These are phyloP conservation scores for Davidsoniella eucalypti DNA, from an alignment of 2,329 filamentous ascomycete species.

Conservation along the genomic window DNA sequence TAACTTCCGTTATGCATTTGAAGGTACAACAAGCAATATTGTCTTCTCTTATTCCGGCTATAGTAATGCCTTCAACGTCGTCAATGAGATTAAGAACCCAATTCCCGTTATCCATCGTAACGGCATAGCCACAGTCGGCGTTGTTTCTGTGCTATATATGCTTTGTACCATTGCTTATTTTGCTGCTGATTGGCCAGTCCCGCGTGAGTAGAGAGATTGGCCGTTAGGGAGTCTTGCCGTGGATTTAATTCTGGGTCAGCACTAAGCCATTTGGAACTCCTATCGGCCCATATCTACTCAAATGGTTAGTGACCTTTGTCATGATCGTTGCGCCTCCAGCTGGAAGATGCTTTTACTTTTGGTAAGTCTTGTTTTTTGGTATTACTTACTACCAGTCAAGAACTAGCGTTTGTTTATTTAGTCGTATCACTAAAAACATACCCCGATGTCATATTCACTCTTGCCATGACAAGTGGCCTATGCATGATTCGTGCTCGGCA, in stretches of 20 bases:
- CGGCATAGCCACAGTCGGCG: conserved; percentile 31
- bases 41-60: conserved; percentile 42
- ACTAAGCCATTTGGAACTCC: conserved; percentile 48
- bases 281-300: conserved; percentile 39
- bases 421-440: conserved; percentile 44
- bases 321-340: conserved; percentile 45
- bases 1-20: conserved; percentile 24
- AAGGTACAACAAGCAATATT: conserved; percentile 26
- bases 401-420: conserved; percentile 14
- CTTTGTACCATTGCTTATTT: conserved; percentile 47
- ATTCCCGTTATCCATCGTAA: conserved; percentile 35
- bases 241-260: conserved; percentile 43
- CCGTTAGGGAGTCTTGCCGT: conserved; percentile 44
- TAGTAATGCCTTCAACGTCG: conserved; percentile 43
- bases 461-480: conserved; percentile 39
- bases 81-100: conserved; percentile 45
- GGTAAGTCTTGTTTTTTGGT: conserved; percentile 20
- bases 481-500: conserved; percentile 40
- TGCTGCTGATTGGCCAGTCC: conserved; percentile 36
- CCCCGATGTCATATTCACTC: conserved; percentile 39
- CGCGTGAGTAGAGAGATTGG: conserved; percentile 44
- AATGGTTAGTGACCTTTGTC: conserved; percentile 39
- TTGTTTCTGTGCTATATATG: conserved; percentile 39
- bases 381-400: background rate
- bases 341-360: conserved; percentile 47